Conservation (phyloP, 495 filamentous ascomycete species). For the Penicillium turbatum region DNA sequence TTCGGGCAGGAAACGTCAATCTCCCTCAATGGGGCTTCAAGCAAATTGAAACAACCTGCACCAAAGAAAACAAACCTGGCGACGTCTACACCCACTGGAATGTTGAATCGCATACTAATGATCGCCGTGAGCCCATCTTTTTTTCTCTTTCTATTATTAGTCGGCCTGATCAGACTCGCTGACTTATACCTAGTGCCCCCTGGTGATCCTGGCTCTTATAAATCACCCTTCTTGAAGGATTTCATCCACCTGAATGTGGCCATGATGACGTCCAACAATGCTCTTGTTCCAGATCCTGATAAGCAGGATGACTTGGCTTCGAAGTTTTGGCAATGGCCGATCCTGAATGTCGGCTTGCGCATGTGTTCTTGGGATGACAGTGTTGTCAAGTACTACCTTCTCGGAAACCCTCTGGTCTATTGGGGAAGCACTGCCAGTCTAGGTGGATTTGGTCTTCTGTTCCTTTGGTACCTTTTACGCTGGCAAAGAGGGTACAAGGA, state of each 20-base stretch:
- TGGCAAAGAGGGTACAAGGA: conserved; percentile 95
- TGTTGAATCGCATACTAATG: conserved; percentile 91
- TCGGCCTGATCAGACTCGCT: conserved; percentile 4
- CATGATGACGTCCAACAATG: conserved; percentile 99
- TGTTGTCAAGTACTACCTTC: conserved; percentile 95
- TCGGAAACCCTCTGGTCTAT: conserved; percentile 94
- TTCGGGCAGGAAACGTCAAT: conserved; percentile 93
- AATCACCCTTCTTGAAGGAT: conserved; percentile 92
- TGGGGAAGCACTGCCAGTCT: conserved; percentile 85
- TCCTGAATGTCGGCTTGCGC: conserved; percentile 87
- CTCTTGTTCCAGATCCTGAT: conserved; percentile 93
- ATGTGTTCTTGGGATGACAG: conserved; percentile 99
- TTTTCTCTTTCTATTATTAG: not conserved
- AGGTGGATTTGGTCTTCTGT: conserved; percentile 62
- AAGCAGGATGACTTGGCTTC: conserved; percentile 98
- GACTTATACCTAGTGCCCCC: conserved; percentile 62
- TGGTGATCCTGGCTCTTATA: conserved; percentile 87
- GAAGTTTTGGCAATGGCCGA: conserved; percentile 97
- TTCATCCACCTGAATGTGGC: conserved; percentile 98
- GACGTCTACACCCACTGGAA: conserved; percentile 99
- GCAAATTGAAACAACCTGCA: conserved; percentile 95
- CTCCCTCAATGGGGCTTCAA: conserved; percentile 99
- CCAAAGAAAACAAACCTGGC: conserved; percentile 85
- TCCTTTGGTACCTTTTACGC: conserved; percentile 82
- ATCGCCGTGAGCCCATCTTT: conserved; percentile 68